Evolutionary conservation across 2,329 filamentous ascomycete species (phyloP).

Genomic region (Trichoderma koningiopsis): DNA sequence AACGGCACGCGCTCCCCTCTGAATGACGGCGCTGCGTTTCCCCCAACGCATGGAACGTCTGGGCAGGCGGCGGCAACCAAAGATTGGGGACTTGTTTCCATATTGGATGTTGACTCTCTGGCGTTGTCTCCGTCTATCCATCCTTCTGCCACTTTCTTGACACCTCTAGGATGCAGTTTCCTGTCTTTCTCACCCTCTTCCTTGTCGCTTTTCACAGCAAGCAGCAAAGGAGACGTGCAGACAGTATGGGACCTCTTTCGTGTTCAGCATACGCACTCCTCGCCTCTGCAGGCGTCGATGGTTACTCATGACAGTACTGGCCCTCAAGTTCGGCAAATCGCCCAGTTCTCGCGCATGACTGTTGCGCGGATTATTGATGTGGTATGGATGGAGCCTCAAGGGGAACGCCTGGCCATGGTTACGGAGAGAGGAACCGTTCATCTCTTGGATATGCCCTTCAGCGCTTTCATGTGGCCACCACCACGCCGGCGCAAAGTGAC

Average conservation of each 20-base stretch:
- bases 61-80: constrained; percentile 56
- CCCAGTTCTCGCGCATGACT: constrained; percentile 88
- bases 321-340: constrained; percentile 76
- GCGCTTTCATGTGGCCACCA: constrained; percentile 85
- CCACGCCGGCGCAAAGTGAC: constrained; percentile 55
- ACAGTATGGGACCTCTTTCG: constrained; percentile 79
- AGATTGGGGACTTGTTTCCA: constrained; percentile 74
- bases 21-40: constrained; percentile 61
- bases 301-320: constrained; percentile 49
- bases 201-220: constrained; percentile 74
- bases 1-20: constrained; percentile 47
- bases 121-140: constrained; percentile 55
- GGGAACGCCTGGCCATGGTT: constrained; percentile 82
- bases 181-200: constrained; percentile 76
- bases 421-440: constrained; percentile 96
- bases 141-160: constrained; percentile 70
- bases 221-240: constrained; percentile 80
- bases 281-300: constrained; percentile 56
- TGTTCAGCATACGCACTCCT: constrained; percentile 64
- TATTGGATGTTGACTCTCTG: constrained; percentile 69
- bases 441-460: constrained; percentile 81
- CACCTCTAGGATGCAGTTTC: constrained; percentile 76
- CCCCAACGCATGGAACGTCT: constrained; percentile 70
- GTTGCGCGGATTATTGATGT: constrained; percentile 89
- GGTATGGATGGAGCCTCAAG: constrained; percentile 79